These are phyloP conservation scores for Sisymbrium altissimum DNA, from an alignment of 345 rosid genomes.

Conservation along the genomic window DNA sequence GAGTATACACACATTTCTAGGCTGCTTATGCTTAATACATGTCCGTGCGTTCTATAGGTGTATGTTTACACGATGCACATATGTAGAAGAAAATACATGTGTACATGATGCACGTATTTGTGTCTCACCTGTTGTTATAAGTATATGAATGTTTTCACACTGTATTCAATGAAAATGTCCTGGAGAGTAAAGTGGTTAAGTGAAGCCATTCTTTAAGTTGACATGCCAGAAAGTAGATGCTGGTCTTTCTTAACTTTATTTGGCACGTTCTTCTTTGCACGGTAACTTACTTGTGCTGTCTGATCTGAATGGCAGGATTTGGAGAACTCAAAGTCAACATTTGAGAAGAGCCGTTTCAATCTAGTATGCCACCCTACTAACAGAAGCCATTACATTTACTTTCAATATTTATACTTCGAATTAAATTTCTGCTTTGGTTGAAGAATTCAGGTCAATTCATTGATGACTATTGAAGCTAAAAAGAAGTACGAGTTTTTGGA, in stretches of 20 bases:
- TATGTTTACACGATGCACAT: neutral
- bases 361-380: conserved; percentile 52
- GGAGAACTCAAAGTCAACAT: conserved; percentile 82
- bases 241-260: neutral
- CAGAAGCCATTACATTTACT: conserved; percentile 4
- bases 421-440: conserved; percentile 37
- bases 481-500: conserved; percentile 94
- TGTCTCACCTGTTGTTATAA: neutral
- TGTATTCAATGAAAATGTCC: neutral
- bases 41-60: neutral
- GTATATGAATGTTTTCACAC: neutral
- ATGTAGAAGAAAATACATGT: neutral
- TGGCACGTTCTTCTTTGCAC: neutral
- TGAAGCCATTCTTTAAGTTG: neutral
- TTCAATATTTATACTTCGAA: conserved; percentile 21
- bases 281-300: conserved; percentile 14
- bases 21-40: neutral
- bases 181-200: neutral
- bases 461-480: conserved; percentile 78
- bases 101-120: neutral
- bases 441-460: conserved; percentile 80
- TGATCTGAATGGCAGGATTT: conserved; percentile 53
- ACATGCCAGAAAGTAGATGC: neutral
- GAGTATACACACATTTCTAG: neutral
- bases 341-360: conserved; percentile 90